phyloP scores from a whole-genome alignment of 139 green algal genomes.

The Coccomyxa sp. region DNA sequence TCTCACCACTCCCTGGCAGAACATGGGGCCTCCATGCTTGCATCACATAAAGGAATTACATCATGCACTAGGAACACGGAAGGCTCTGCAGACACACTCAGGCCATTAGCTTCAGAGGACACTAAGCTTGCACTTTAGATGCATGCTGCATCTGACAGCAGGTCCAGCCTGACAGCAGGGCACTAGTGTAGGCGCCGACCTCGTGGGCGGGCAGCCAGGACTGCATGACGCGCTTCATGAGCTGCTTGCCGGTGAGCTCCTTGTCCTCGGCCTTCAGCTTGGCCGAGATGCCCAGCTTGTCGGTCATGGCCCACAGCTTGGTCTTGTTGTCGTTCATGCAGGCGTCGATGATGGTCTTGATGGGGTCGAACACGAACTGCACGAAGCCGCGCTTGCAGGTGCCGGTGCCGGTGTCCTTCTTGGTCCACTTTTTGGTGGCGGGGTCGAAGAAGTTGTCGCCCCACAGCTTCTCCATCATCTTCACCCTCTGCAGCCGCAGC shows the following conservation, averaged over 20 bases:
- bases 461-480: slow-evolving; percentile 96
- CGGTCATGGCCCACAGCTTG: slow-evolving; percentile 92
- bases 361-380: slow-evolving; percentile 98
- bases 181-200: too few species aligned
- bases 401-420: slow-evolving; percentile 81
- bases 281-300: slow-evolving; percentile 79
- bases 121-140: too few species aligned
- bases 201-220: slow-evolving; percentile 85
- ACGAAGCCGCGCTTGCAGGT: slow-evolving; percentile 96
- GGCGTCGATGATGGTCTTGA: slow-evolving; percentile 90
- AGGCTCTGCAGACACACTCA: too few species aligned
- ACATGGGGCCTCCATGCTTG: too few species aligned
- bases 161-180: too few species aligned
- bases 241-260: slow-evolving; percentile 86
- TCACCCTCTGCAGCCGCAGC: slow-evolving; percentile 54
- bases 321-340: slow-evolving; percentile 96
- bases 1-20: too few species aligned
- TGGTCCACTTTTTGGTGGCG: slow-evolving; percentile 97
- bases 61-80: too few species aligned
- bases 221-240: slow-evolving; percentile 89
- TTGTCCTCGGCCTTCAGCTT: slow-evolving; percentile 71
- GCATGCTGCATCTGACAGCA: too few species aligned
- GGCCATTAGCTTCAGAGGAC: too few species aligned
- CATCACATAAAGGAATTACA: too few species aligned
- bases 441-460: slow-evolving; percentile 99